Percentiles rank a stretch among this genome's conserved stretches.
These are phyloP conservation scores for Amaranthus cruentus DNA, from an alignment of 148 eudicot genomes.

Conservation along the genomic window DNA sequence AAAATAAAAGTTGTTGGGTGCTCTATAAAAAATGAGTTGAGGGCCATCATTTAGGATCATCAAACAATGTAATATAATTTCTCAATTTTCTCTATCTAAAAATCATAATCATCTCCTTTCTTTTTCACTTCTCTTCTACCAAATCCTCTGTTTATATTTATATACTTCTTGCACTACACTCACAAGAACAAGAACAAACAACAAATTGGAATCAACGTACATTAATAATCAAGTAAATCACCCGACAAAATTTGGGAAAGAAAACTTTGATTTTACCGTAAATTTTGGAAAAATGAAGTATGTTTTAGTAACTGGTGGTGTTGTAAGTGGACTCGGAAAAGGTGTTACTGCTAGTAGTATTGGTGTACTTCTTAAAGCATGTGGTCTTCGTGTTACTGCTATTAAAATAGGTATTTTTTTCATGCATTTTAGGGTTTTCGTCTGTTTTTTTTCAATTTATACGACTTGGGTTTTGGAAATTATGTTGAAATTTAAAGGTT, in stretches of 20 bases:
- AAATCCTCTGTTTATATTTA: neutral
- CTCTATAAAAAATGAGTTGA: neutral
- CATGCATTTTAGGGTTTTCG: no score
- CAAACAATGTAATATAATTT: neutral
- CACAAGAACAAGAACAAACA: neutral
- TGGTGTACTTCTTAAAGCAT: constrained; percentile 78
- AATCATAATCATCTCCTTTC: no score
- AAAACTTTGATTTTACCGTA: neutral
- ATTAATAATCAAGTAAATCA: neutral
- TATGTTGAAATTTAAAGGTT: constrained; percentile 11
- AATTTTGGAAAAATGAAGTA: constrained; percentile 58
- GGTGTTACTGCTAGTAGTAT: constrained; percentile 96
- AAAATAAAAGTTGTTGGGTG: neutral
- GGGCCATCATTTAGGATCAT: neutral
- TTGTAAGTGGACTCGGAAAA: constrained; percentile 84
- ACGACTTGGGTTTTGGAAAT: constrained; percentile 24
- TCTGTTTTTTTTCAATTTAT: neutral
- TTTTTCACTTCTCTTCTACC: neutral
- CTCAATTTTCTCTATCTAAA: neutral
- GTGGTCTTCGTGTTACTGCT: constrained; percentile 82
- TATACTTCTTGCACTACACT: neutral
- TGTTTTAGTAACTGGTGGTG: constrained; percentile 87
- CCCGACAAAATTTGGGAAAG: neutral
- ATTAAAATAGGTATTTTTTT: constrained; percentile 65
- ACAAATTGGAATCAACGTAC: neutral